phyloP scores from a whole-genome alignment of 768 basidiomycete genomes.

The Calocybe cyanea region DNA sequence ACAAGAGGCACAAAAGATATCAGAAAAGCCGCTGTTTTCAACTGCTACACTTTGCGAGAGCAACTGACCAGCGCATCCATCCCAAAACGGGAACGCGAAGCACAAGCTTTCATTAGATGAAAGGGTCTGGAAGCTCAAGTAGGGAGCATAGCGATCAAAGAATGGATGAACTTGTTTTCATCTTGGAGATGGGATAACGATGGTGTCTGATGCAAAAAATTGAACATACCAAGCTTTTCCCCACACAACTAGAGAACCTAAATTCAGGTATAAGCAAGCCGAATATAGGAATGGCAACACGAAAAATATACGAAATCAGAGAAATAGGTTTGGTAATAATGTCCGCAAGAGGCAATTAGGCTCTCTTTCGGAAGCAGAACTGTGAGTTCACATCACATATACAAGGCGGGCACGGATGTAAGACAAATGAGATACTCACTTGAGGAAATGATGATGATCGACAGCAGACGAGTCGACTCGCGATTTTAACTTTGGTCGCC shows the following conservation, averaged over 20 bases:
- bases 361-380: conserved; percentile 83
- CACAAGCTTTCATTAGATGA: conserved; percentile 29
- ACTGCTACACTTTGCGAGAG: conserved; percentile 33
- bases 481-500: too few species aligned
- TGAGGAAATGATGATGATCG: conserved; percentile 7
- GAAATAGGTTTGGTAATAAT: conserved; percentile 37
- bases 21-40: conserved; percentile 71
- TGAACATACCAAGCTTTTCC: conserved; percentile 19
- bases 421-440: too few species aligned
- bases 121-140: conserved; percentile 32
- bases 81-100: conserved; percentile 46
- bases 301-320: conserved; percentile 19
- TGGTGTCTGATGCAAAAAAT: not conserved
- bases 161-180: conserved; percentile 87
- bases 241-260: not conserved
- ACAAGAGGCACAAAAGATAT: too few species aligned
- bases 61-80: conserved; percentile 31
- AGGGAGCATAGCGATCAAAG: conserved; percentile 54
- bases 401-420: too few species aligned
- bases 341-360: conserved; percentile 70
- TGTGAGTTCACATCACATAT: conserved; percentile 15
- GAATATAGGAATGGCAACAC: conserved; percentile 5
- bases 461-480: too few species aligned
- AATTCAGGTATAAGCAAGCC: not conserved
- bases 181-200: conserved; percentile 29